Percentiles rank a stretch among this genome's conserved stretches.
Conservation (phyloP, 306 rosid genomes). For the Lathyrus aphaca region DNA sequence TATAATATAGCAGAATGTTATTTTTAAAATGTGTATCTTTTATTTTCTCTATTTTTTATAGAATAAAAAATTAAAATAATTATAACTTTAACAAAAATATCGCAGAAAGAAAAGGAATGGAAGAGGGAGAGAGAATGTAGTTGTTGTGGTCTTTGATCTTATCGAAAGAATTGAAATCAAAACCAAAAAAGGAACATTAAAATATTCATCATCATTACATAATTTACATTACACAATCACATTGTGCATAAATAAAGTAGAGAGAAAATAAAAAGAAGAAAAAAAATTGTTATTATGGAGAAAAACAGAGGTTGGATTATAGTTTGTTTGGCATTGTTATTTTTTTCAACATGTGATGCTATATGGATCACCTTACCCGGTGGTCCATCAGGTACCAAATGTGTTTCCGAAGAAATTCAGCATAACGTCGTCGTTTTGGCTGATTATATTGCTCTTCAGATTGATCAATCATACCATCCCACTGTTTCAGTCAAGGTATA, state of each 20-base stretch:
- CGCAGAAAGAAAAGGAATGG: neutral
- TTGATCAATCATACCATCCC: constrained; percentile 47
- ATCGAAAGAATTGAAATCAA: constrained; percentile 9
- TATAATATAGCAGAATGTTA: too few relatives aligned
- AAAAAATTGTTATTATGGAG: neutral
- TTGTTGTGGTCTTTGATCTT: neutral
- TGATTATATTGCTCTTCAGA: constrained; percentile 53
- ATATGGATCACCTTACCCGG: constrained; percentile 63
- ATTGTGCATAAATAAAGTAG: neutral
- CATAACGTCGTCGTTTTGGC: constrained; percentile 83
- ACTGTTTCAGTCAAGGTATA: constrained; percentile 74
- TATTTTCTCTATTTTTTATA: too few relatives aligned
- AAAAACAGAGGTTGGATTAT: constrained; percentile 24
- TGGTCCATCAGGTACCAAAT: constrained; percentile 54
- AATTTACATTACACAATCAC: neutral
- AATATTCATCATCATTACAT: neutral
- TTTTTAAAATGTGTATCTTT: too few relatives aligned
- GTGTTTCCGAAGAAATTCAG: constrained; percentile 92
- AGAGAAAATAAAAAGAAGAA: neutral
- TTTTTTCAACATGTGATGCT: constrained; percentile 42
- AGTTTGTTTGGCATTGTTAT: constrained; percentile 27
- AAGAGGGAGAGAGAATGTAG: neutral
- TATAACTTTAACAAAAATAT: neutral
- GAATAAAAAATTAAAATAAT: neutral
- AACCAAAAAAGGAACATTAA: neutral